Conservation (phyloP, 495 filamentous ascomycete genomes). For the Podospora pseudoanserina region DNA sequence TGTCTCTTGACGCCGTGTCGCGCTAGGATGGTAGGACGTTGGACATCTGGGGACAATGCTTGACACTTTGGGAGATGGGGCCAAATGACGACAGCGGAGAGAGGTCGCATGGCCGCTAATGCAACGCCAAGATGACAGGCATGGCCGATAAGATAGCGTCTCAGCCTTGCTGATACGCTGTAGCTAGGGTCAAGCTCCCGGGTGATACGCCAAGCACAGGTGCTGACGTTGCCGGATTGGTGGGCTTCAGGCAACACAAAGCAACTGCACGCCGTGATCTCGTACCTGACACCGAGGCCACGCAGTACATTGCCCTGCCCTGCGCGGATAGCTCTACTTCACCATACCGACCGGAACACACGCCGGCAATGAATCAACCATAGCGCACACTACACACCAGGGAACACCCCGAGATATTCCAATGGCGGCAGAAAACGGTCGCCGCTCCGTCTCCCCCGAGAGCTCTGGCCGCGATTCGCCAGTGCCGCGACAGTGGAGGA, state of each 20-base stretch:
- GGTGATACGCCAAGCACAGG: slow-evolving; percentile 15
- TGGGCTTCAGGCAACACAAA: background rate
- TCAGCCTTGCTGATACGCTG: slow-evolving; percentile 17
- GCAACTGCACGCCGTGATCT: background rate
- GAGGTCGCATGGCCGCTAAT: slow-evolving; percentile 3
- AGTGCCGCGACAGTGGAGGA: slow-evolving; percentile 57
- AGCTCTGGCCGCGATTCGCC: slow-evolving; percentile 74
- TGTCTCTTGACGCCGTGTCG: background rate
- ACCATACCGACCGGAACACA: background rate
- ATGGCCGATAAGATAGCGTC: slow-evolving; percentile 17
- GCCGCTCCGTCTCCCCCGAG: slow-evolving; percentile 68
- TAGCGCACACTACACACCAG: slow-evolving; percentile 16
- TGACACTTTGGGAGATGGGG: background rate
- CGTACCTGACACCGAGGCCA: background rate
- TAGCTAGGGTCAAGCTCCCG: slow-evolving; percentile 7
- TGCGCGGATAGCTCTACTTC: background rate
- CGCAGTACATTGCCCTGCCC: background rate
- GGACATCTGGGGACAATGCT: background rate
- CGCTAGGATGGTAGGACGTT: background rate
- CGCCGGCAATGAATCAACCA: slow-evolving; percentile 29
- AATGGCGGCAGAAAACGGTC: slow-evolving; percentile 71
- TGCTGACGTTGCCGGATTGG: background rate
- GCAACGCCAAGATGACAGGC: background rate
- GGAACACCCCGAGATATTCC: slow-evolving; percentile 26
- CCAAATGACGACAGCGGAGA: slow-evolving; percentile 11